These are phyloP conservation scores for Batkoa obscura DNA, from an alignment of 371 early-diverging fungal species.

Conservation along the genomic window DNA sequence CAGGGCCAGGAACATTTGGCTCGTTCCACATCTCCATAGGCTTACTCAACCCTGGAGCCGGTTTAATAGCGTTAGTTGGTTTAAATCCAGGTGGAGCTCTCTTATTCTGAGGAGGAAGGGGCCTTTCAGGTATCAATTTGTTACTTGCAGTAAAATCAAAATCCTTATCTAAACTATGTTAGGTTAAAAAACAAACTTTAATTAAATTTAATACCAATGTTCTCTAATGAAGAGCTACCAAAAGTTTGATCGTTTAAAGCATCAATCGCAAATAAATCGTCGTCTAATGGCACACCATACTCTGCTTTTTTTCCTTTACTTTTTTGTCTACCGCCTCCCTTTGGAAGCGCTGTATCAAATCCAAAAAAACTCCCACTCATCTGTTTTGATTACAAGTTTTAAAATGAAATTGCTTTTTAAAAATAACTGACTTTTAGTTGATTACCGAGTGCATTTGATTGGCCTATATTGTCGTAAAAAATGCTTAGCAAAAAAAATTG, in stretches of 20 bases:
- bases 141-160: background rate
- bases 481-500: too few species aligned
- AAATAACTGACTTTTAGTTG: too few species aligned
- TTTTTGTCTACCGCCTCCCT: background rate
- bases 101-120: background rate
- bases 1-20: constrained; percentile 2
- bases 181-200: background rate
- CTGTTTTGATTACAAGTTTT: background rate
- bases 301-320: background rate
- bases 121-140: background rate
- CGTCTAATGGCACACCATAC: background rate
- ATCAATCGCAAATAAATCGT: background rate
- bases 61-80: background rate
- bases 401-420: too few species aligned
- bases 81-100: background rate
- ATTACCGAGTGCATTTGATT: too few species aligned
- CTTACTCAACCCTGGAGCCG: background rate
- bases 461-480: too few species aligned
- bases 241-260: background rate
- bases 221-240: background rate
- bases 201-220: background rate
- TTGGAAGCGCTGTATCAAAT: background rate
- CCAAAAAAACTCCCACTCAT: background rate
- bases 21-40: background rate
- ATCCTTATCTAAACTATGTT: background rate